These are phyloP conservation scores for Pseudogymnoascus sp. DNA, from an alignment of 2,329 filamentous ascomycete genomes.

Conservation along the genomic window DNA sequence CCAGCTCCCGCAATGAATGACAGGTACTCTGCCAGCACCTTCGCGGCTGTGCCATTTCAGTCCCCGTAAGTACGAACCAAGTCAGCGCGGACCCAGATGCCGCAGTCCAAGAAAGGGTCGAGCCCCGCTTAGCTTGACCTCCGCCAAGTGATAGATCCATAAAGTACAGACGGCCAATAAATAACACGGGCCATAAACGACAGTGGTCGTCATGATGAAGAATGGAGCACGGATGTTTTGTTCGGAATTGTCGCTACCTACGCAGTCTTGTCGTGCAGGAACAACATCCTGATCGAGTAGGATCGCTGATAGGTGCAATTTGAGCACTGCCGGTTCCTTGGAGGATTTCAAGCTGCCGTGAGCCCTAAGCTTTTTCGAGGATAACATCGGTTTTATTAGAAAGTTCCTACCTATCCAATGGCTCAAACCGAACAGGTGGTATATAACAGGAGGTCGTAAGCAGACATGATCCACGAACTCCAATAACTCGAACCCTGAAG, in stretches of 20 bases:
- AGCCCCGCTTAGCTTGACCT: not conserved
- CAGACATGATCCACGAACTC: not conserved
- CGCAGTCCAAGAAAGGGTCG: not conserved
- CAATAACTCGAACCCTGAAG: not conserved
- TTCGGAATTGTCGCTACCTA: not conserved
- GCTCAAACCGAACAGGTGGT: not conserved
- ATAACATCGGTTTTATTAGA: not conserved
- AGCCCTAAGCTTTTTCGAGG: not conserved
- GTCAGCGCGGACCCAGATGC: not conserved
- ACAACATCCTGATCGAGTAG: not conserved
- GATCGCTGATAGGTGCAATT: constrained; percentile 4
- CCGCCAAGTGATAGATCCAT: not conserved
- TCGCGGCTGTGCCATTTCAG: not conserved
- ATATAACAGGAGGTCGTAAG: not conserved
- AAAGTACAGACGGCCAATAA: not conserved
- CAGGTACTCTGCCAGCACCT: not conserved
- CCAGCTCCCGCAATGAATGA: not conserved
- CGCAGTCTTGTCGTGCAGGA: not conserved
- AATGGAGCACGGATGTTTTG: not conserved
- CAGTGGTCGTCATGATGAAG: not conserved
- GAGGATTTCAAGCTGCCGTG: not conserved
- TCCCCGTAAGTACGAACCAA: not conserved
- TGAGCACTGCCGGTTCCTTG: not conserved
- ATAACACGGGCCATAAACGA: not conserved
- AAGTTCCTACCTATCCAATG: not conserved